Base-by-base conservation (phyloP, 768 basidiomycete genomes). In the Amanita polypyramis region DNA sequence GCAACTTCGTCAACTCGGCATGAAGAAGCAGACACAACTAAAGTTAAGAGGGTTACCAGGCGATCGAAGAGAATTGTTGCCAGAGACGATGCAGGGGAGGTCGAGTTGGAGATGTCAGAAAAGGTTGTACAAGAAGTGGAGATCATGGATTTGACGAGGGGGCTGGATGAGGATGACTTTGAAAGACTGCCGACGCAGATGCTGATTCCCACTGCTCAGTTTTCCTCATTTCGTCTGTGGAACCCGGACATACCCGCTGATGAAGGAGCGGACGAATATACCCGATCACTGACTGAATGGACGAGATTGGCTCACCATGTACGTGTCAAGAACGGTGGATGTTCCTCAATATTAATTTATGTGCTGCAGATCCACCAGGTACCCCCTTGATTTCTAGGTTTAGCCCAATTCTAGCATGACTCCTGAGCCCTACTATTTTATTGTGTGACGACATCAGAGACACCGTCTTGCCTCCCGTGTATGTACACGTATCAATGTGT, bases 221-320 rank as follows among this genome's bases (percentile, higher is more conserved):
- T 91, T 57, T 67, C 73, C 2, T 77, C 76, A 1, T 77, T 91
- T 53, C 74, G 76, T n/a, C 58, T 91, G 19, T 91, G 88, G 88
- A 70, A 79, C 50, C 74, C 82, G 3, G 89, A 91, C 61, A 72
- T 75, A 17, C 75, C 78, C 0, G 76, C 85, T 1, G 80, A 89
- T 51, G 79, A 79, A 44, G 75, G 72, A 2, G 70, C 65, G 34
- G 88, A 91, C 56, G 85, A 87, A 55, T 91, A 90, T 60, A 61
- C 73, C 39, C 70, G 84, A 12, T 65, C 81, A 2, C 57, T 91
- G 52, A 70, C 64, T 0, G 88, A 91, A 59, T 91, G 89, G 87
- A 76, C 76, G 33, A 65, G 54, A 17, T 63, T 90, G 21, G 73
- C 83, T 11, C 63, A 70, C 19, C 76, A 82, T 70, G 88, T 87